Evolutionary conservation across 106 monocot species (phyloP), one percentile per base, ranked within the genome.

Genomic region (Dendrobium huoshanense): DNA sequence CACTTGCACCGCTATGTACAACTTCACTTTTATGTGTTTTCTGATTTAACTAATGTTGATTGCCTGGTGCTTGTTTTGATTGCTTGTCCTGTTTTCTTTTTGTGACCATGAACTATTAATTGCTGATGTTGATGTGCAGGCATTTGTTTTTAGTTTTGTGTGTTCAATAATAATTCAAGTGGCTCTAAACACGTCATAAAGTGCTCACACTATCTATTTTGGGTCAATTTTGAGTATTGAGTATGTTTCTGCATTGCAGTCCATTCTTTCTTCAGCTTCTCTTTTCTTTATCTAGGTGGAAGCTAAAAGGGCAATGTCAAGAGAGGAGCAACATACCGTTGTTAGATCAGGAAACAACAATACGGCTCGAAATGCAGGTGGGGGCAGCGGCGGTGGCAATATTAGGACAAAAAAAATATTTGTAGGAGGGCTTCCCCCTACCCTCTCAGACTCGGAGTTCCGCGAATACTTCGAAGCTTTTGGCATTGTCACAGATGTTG

Each of bases 361-460:
- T 7, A 91, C 79, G 44, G 67, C 88, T 54, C 86, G 82, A 40
- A 91, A 95, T 79, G 68, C 89, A 17, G 82, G 67, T 49, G 37
- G 92, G 67, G 8, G 59, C 4, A 73, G 75, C 11, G 82, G 77
- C 31, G 80, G 81, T 8, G 82, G 86, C 18, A 81, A 81, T 67
- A 72, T 85, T 27, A 91, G 93, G 85, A 95, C 95, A 11, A 99
- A 99, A 77, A 99, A 99, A 78, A 95, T 99, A 72, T 99, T 99
- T 82, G 98, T 99, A n/a, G 98, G 98, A 70, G 98, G 98, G 17
- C 79, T 99, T 73, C 98, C 98, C 0, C 83, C 98, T 15, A 85
- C 87, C 9, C 65, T 99, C 4, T 84, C 92, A 8, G 98, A 99
- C 67, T 89, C 88, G 18, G 91, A 84, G 29, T 95, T 99, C 82